Evolutionary conservation across 768 basidiomycete genomes (phyloP), one percentile per base, ranked within the genome.

Genomic region (Termitomyces sp.): DNA sequence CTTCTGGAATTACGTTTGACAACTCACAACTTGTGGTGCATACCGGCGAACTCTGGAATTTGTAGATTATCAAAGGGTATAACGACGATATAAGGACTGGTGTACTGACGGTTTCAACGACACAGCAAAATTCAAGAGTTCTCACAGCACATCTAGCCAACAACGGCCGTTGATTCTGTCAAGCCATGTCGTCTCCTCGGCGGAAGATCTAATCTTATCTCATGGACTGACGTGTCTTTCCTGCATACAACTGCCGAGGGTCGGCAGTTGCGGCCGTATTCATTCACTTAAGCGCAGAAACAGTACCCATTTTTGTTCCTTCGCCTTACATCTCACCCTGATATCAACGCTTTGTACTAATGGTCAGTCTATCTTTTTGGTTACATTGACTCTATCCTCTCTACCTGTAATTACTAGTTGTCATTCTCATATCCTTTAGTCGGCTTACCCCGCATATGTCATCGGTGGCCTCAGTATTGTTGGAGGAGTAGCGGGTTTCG

Each of bases 41-140:
- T 62, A 62, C 6, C 55, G 54, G 20, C 55, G 61, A 48, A 62
- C 61, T 4, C 61, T 62, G 28, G 8, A 13, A n/a, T 6, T 20
- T 33, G 40, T 50, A 9, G 45, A 16, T 12, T 30, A 35, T 40
- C 16, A 6, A 4, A 53, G 6, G 30, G 20, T 22, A 18, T 53
- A 24, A 40, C 14, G 43, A 32, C 1, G 8, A 24, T 14, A 49
- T 26, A n/a, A 40, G 18, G n/a, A n/a, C n/a, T n/a, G n/a, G n/a
- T n/a, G n/a, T n/a, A 72, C 87, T 64, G 51, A 92, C 91, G 91
- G 84, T 70, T 94, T 92, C 35, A 92, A 92, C 76, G 0, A 90
- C 87, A 64, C 87, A 86, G 26, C 91, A 76, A 66, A 87, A 92
- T 62, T 93, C 91, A 48, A 95, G 75, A 6, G 92, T 93, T 3